Evolutionary conservation across 345 rosid species (phyloP).

Genomic region (Laguncularia racemosa): DNA sequence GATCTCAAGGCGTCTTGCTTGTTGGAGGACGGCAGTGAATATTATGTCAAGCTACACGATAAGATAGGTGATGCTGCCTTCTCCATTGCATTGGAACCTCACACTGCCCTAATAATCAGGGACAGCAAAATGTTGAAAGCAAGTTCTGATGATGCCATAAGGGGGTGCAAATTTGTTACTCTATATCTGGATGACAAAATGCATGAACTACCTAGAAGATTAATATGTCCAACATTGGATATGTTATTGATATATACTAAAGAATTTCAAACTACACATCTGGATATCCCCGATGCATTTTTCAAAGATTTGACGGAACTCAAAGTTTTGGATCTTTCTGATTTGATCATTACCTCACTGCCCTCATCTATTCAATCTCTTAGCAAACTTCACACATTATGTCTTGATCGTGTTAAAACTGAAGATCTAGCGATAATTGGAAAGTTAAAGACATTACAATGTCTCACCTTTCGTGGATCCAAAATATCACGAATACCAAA

Average conservation of each 20-base stretch:
- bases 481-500: slow-evolving; percentile 12
- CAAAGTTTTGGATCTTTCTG: slow-evolving; percentile 10
- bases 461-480: slow-evolving; percentile 10
- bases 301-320: slow-evolving; percentile 13
- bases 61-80: slow-evolving; percentile 13
- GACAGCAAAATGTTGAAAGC: not conserved
- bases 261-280: not conserved
- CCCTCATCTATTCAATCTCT: not conserved
- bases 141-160: not conserved
- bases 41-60: slow-evolving; percentile 11
- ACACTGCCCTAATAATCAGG: not conserved
- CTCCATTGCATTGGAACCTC: slow-evolving; percentile 11
- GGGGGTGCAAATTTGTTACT: not conserved
- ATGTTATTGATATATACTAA: not conserved
- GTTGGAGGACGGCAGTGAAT: slow-evolving; percentile 3
- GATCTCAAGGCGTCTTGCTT: slow-evolving; percentile 19
- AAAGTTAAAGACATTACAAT: slow-evolving; percentile 10
- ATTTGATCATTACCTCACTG: not conserved
- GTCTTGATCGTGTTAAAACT: slow-evolving; percentile 3
- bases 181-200: no score
- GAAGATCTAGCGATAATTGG: slow-evolving; percentile 7
- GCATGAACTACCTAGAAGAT: no score
- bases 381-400: slow-evolving; percentile 10
- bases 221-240: no score
- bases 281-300: slow-evolving; percentile 2